Conservation (phyloP, 305 asterid genomes). For the Fraxinus sp. region DNA sequence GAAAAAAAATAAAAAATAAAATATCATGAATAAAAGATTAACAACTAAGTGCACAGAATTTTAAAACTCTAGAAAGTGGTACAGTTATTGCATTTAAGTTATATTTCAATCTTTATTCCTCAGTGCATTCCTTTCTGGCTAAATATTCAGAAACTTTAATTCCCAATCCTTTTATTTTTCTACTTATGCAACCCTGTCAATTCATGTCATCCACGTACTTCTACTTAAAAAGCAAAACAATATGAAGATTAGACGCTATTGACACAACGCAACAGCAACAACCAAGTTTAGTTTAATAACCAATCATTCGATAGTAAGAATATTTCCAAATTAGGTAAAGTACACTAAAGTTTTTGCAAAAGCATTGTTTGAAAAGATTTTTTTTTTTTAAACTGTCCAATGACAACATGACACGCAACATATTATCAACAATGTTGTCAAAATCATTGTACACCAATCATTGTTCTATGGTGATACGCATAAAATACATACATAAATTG, state of each 20-base stretch:
- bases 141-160: neutral
- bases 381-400: too few species aligned
- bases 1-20: too few species aligned
- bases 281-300: neutral
- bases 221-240: neutral
- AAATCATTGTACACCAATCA: too few species aligned
- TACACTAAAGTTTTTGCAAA: neutral
- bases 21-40: too few species aligned
- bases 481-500: conserved; percentile 14
- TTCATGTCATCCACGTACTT: neutral
- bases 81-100: too few species aligned
- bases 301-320: neutral
- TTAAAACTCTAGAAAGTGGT: too few species aligned
- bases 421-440: too few species aligned
- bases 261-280: neutral
- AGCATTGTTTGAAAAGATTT: too few species aligned
- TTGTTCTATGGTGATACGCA: neutral
- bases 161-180: neutral
- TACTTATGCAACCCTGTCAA: neutral
- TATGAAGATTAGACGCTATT: neutral
- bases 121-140: neutral
- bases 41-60: too few species aligned
- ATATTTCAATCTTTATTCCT: neutral
- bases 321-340: neutral
- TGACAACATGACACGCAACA: too few species aligned